Evolutionary conservation across 2,329 filamentous ascomycete genomes (phyloP).

Genomic region (Alternaria panax): DNA sequence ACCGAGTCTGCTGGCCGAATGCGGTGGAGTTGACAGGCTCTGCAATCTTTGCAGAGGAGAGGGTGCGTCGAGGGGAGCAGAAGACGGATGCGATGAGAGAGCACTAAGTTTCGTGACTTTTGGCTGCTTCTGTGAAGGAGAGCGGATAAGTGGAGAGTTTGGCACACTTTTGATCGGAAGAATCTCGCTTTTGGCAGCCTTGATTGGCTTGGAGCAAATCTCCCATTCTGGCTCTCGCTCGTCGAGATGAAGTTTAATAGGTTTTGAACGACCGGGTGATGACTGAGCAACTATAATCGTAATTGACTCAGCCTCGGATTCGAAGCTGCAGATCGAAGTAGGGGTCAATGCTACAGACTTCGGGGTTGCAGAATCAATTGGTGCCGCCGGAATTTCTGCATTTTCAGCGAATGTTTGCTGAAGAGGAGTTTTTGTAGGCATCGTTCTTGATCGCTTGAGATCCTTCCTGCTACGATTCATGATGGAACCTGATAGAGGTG

Average conservation of each 20-base stretch:
- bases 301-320: slow-evolving; percentile 41
- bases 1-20: slow-evolving; percentile 22
- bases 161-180: background rate
- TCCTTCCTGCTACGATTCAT: slow-evolving; percentile 29
- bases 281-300: slow-evolving; percentile 34
- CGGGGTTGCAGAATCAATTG: slow-evolving; percentile 8
- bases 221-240: slow-evolving; percentile 44
- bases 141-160: slow-evolving; percentile 17
- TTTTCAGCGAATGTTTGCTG: slow-evolving; percentile 30
- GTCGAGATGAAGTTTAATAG: slow-evolving; percentile 32
- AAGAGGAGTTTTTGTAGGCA: slow-evolving; percentile 40
- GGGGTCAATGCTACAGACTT: slow-evolving; percentile 32
- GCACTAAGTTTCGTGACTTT: slow-evolving; percentile 38
- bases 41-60: slow-evolving; percentile 30
- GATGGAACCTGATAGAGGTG: slow-evolving; percentile 28
- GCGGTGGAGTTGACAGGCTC: slow-evolving; percentile 27
- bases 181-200: slow-evolving; percentile 18
- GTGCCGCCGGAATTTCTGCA: slow-evolving; percentile 11
- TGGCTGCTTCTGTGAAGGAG: slow-evolving; percentile 28
- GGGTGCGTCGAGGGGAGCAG: slow-evolving; percentile 34
- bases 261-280: slow-evolving; percentile 14
- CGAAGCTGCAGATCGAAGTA: slow-evolving; percentile 38
- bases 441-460: slow-evolving; percentile 41
- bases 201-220: slow-evolving; percentile 32
- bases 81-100: slow-evolving; percentile 40